Conservation (phyloP, 352 stramenopile species). For the Poterioochromonas sp. region DNA sequence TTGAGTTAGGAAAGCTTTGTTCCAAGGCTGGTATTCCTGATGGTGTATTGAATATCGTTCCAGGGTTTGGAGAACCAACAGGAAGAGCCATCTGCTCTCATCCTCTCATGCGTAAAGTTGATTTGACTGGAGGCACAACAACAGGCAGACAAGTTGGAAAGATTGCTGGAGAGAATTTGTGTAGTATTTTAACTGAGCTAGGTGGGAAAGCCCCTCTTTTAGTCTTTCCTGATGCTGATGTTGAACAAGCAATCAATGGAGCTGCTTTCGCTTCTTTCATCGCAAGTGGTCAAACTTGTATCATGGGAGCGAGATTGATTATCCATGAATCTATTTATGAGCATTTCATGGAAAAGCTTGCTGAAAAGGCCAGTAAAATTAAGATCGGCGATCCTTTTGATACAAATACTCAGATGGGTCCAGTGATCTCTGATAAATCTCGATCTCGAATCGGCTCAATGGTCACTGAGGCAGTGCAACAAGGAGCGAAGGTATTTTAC, state of each 20-base stretch:
- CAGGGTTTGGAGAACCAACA: slow-evolving; percentile 46
- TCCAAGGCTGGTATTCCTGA: slow-evolving; percentile 53
- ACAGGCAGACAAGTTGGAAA: slow-evolving; percentile 67
- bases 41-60: slow-evolving; percentile 54
- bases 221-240: slow-evolving; percentile 73
- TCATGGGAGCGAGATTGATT: slow-evolving; percentile 72
- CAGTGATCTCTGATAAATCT: slow-evolving; percentile 61
- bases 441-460: slow-evolving; percentile 12
- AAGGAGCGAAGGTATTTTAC: slow-evolving; percentile 37
- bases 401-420: slow-evolving; percentile 63
- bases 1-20: slow-evolving; percentile 59
- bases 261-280: slow-evolving; percentile 61
- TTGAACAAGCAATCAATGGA: slow-evolving; percentile 62
- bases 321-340: slow-evolving; percentile 67
- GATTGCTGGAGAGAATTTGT: slow-evolving; percentile 63
- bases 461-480: slow-evolving; percentile 24
- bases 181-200: slow-evolving; percentile 72
- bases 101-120: slow-evolving; percentile 69
- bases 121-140: slow-evolving; percentile 58
- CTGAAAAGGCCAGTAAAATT: slow-evolving; percentile 61
- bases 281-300: slow-evolving; percentile 68
- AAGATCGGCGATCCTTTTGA: slow-evolving; percentile 68
- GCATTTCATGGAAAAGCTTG: slow-evolving; percentile 61
- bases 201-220: slow-evolving; percentile 82
- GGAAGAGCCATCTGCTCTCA: slow-evolving; percentile 58